These are phyloP conservation scores for Globisporangium echinulatum DNA, from an alignment of 352 stramenopile genomes.

Conservation along the genomic window DNA sequence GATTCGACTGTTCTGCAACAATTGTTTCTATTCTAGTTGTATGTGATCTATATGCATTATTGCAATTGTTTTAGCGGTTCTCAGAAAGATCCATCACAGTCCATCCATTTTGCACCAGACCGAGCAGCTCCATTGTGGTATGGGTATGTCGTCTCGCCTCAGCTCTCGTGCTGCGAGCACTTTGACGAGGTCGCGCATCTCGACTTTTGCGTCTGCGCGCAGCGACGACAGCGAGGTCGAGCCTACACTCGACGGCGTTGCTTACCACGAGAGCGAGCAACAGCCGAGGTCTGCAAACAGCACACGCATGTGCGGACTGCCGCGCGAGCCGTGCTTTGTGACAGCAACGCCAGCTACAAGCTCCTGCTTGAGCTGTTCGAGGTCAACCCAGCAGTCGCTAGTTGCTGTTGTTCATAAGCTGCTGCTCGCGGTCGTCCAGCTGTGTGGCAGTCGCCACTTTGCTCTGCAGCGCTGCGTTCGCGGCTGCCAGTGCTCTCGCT, in stretches of 20 bases:
- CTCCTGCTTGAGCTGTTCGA: conserved; percentile 52
- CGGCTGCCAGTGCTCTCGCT: conserved; percentile 22
- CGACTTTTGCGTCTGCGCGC: conserved; percentile 36
- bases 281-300: conserved; percentile 49
- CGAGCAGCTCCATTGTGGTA: too few species aligned
- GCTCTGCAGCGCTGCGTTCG: conserved; percentile 20
- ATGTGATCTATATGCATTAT: too few species aligned
- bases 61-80: too few species aligned
- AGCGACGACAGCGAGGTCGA: conserved; percentile 22
- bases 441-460: conserved; percentile 17
- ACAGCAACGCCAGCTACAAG: conserved; percentile 42
- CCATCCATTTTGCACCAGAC: too few species aligned
- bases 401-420: conserved; percentile 5
- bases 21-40: too few species aligned
- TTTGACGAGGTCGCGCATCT: conserved; percentile 45
- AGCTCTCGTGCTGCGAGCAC: conserved; percentile 21
- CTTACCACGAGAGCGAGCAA: conserved; percentile 54
- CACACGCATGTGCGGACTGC: conserved; percentile 40
- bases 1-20: too few species aligned
- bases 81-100: too few species aligned
- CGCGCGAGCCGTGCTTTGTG: conserved; percentile 46
- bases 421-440: conserved; percentile 10
- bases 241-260: conserved; percentile 10
- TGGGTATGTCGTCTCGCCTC: too few species aligned
- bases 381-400: conserved; percentile 19